Base-by-base conservation (phyloP, 371 early-diverging fungal species). In the Coemansia linderi region DNA sequence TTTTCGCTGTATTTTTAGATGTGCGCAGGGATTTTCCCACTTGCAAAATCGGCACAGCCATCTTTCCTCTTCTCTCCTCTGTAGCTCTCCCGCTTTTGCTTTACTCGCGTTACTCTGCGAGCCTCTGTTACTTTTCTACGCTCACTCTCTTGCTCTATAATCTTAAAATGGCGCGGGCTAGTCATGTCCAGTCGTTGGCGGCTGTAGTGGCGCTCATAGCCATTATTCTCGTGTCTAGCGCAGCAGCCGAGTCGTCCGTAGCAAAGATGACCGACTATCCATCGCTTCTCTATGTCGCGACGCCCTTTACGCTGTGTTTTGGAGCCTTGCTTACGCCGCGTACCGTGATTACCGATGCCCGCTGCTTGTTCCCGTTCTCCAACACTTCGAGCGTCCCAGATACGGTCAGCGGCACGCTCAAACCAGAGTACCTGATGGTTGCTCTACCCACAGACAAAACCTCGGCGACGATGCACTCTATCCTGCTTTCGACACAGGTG, bases 331-430 rank as follows among this genome's bases (percentile, higher is more conserved):
- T 78, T 22, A 78, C 59, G n/a, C 62, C 75, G 15, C 50, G 39
- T 44, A 63, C 65, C 22, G 77, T 78, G 29, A 59, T 78, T 6
- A 78, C 78, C 8, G 78, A 78, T 27, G 78, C 78, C 7, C 78
- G 78, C 64, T 78, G 78, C 61, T 39, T 78, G 64, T 70, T 67
- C 43, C 78, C 77, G 40, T 78, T 78, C 46, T 70, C 76, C 27
- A 63, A 75, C 68, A 62, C 48, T 29, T 63, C 56, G 48, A 57
- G 63, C 27, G 76, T 64, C 39, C 67, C 78, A 1, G 38, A 50
- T 13, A 38, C 41, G 15, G 78, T 65, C 52, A 48, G 57, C 40
- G 77, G 71, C 9, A 44, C 65, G 48, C 77, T 78, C 37, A 66
- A 50, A 36, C 77, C 78, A 6, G 48, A 66, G 13, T 67, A 78